phyloP scores from a whole-genome alignment of 2,329 filamentous ascomycete genomes.

The Didymella pomorum region DNA sequence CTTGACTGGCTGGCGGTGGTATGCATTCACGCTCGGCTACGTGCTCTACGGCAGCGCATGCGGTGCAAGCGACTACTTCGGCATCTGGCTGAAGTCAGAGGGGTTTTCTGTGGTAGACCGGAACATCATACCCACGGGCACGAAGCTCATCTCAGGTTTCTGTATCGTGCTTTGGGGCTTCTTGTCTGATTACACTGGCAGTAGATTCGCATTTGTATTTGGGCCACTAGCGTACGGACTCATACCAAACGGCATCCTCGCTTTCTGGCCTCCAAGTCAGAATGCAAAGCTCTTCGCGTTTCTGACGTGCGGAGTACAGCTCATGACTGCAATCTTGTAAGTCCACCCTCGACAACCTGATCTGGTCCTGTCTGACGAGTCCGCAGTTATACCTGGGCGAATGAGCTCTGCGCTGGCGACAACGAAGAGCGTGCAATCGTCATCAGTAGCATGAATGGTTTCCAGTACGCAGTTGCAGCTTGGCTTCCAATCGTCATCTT shows the following conservation, averaged over 20 bases:
- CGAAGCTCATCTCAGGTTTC: background rate
- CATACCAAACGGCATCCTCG: conserved; percentile 1
- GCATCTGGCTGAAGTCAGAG: background rate
- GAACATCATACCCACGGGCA: background rate
- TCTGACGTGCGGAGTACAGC: conserved; percentile 7
- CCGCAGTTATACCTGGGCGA: conserved; percentile 6
- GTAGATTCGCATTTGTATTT: conserved; percentile 1
- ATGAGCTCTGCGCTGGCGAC: conserved; percentile 8
- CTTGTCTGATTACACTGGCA: background rate
- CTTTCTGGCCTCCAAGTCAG: conserved; percentile 9
- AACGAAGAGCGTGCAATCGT: conserved; percentile 10
- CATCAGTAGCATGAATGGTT: conserved; percentile 11
- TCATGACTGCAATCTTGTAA: conserved; percentile 14
- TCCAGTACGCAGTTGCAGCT: conserved; percentile 7
- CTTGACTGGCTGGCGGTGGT: background rate
- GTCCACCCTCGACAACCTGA: background rate
- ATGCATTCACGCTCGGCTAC: background rate
- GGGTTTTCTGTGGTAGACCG: background rate
- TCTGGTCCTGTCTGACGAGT: background rate
- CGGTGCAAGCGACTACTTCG: background rate
- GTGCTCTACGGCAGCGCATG: background rate
- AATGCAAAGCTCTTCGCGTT: conserved; percentile 9
- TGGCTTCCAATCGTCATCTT: conserved; percentile 12
- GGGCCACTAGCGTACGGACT: conserved; percentile 8
- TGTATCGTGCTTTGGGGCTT: background rate